Percentiles rank a stretch among this genome's conserved stretches.
Conservation (phyloP, 2,329 filamentous ascomycete genomes). For the Fusarium euwallaceae region DNA sequence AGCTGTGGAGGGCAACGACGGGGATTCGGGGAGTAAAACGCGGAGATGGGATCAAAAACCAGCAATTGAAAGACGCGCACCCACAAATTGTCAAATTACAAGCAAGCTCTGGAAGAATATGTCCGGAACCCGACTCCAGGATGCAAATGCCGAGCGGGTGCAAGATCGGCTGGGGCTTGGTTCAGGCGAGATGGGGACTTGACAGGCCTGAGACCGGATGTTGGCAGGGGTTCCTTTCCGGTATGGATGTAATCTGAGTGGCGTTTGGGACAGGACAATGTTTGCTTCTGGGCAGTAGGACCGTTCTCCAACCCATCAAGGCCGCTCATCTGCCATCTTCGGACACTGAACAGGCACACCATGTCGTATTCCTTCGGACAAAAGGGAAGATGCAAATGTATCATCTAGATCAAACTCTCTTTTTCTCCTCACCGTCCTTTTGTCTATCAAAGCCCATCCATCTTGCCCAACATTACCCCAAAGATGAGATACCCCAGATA, state of each 20-base stretch:
- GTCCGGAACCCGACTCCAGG: not conserved
- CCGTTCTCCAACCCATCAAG: not conserved
- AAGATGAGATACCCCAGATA: not conserved
- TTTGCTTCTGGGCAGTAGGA: not conserved
- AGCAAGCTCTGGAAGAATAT: not conserved
- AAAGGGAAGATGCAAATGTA: not conserved
- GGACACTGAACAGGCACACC: not conserved
- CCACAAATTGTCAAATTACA: not conserved
- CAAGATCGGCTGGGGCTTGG: conserved; percentile 1
- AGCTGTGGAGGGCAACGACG: not conserved
- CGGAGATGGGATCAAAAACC: not conserved
- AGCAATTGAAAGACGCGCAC: not conserved
- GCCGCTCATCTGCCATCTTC: not conserved
- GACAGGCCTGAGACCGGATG: not conserved
- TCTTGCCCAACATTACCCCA: not conserved
- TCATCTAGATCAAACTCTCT: not conserved
- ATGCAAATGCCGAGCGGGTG: conserved; percentile 4
- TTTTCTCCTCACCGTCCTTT: not conserved
- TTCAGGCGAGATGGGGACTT: not conserved
- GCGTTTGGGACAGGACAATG: not conserved
- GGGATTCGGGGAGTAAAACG: not conserved
- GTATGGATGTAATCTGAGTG: not conserved
- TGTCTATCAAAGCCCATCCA: not conserved
- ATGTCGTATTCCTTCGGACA: not conserved
- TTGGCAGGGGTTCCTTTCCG: not conserved